Base-by-base conservation (phyloP, 164 flowering plant species). In the Paratinospora sagittata region DNA sequence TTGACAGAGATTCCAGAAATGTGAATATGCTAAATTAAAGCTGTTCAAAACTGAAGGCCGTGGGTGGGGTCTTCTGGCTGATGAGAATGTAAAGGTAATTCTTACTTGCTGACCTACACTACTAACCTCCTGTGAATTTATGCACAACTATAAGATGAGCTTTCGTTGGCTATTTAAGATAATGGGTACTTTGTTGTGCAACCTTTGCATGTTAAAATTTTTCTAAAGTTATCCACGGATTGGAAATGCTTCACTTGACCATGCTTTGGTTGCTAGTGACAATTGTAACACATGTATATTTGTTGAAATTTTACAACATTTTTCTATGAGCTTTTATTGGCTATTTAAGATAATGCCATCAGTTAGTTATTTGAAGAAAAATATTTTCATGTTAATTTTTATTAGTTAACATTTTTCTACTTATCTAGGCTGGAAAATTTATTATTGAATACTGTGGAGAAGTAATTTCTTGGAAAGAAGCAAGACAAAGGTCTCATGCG, bases 371-470 rank as follows among this genome's bases (percentile, higher is more conserved):
- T 39, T 71, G 73, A 63, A 27, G 12, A 30, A n/a, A 19, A 34
- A 19, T 11, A 45, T 21, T 2, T 26, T 27, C 12, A 34, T 13
- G 5, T 23, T 27, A 36, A 8, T 69, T 33, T 21, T 23, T 37
- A 4, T 37, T 45, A 24, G 12, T 49, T 24, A 34, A 39, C 49
- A 14, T 30, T 73, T 27, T 27, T 49, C 19, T 12, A 63, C 2
- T 39, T 66, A 66, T 74, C 64, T 77, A 94, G 97, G 90, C 88
- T 68, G 99, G 98, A 21, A 82, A 80, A 24, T 92, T 95, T 71
- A 78, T 95, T 66, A 90, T 92, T 61, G 99, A 95, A 75, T 95
- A 95, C 69, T 95, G 97, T 78, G 99, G 99, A 43, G 99, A 95
- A 78, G 96, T 95, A 26, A 95, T 95, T 74, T 88, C 98, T 17